phyloP scores from a whole-genome alignment of 2,329 filamentous ascomycete species.

The Alternaria longipes region DNA sequence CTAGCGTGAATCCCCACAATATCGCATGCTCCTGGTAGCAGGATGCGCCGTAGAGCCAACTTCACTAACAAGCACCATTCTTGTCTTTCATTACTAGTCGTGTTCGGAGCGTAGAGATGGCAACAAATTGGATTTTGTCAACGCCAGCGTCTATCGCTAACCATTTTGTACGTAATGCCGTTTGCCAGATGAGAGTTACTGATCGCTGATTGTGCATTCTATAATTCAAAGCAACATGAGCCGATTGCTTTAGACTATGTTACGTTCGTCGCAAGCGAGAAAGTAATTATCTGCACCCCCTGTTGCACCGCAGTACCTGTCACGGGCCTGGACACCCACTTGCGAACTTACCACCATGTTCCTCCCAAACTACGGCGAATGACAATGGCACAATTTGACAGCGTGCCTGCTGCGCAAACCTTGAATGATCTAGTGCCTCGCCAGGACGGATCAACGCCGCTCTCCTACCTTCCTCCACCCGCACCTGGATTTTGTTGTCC shows the following conservation, averaged over 20 bases:
- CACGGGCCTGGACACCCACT: slow-evolving; percentile 10
- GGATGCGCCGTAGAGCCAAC: not conserved
- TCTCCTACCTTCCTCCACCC: slow-evolving; percentile 14
- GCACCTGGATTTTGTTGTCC: slow-evolving; percentile 11
- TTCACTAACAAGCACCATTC: not conserved
- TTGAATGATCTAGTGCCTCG: slow-evolving; percentile 13
- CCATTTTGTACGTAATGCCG: not conserved
- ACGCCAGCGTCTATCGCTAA: slow-evolving; percentile 5
- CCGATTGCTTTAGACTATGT: slow-evolving; percentile 18
- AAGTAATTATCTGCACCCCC: slow-evolving; percentile 14
- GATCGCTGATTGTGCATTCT: not conserved
- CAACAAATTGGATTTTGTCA: slow-evolving; percentile 6
- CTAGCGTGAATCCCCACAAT: not conserved
- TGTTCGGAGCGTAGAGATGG: not conserved
- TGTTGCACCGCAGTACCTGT: slow-evolving; percentile 13
- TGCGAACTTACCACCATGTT: slow-evolving; percentile 6
- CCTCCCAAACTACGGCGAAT: slow-evolving; percentile 7
- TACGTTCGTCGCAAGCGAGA: slow-evolving; percentile 14
- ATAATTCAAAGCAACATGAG: not conserved
- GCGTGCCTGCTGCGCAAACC: slow-evolving; percentile 5
- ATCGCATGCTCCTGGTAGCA: too few relatives aligned
- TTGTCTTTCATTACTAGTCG: not conserved
- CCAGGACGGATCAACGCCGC: slow-evolving; percentile 6
- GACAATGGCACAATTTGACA: slow-evolving; percentile 11
- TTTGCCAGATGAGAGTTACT: not conserved